Evolutionary conservation across 140 eudicot genomes (phyloP).

Genomic region (Senecio squalidus): DNA sequence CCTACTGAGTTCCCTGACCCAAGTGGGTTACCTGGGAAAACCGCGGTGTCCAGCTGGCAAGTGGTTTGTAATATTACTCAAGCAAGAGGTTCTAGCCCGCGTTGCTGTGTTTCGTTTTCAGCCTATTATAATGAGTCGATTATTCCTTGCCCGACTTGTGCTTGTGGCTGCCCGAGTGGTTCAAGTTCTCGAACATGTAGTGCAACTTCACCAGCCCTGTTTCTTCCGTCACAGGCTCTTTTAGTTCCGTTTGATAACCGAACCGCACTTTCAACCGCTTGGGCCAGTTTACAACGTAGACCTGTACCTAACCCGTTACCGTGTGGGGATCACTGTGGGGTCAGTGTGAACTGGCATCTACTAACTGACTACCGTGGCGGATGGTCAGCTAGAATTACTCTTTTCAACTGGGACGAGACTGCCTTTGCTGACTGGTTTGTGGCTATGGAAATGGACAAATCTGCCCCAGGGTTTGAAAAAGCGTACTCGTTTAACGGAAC

Average conservation of each 20-base stretch:
- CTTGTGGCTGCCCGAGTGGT: slow-evolving; percentile 78
- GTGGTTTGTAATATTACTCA: slow-evolving; percentile 91
- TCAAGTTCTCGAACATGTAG: slow-evolving; percentile 49
- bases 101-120: slow-evolving; percentile 92
- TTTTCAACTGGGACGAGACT: slow-evolving; percentile 87
- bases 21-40: slow-evolving; percentile 34
- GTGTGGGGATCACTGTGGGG: slow-evolving; percentile 91
- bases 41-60: slow-evolving; percentile 88
- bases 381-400: slow-evolving; percentile 88
- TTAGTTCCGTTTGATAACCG: slow-evolving; percentile 86
- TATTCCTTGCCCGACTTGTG: slow-evolving; percentile 86
- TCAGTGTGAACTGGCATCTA: slow-evolving; percentile 90
- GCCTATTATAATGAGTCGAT: slow-evolving; percentile 84
- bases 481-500: slow-evolving; percentile 82
- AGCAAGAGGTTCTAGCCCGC: slow-evolving; percentile 54
- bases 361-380: slow-evolving; percentile 74
- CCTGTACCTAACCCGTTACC: slow-evolving; percentile 68
- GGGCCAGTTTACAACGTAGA: slow-evolving; percentile 69
- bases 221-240: slow-evolving; percentile 82
- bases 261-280: slow-evolving; percentile 49
- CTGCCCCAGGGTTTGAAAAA: slow-evolving; percentile 63
- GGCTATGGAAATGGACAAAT: slow-evolving; percentile 62
- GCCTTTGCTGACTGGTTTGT: slow-evolving; percentile 83
- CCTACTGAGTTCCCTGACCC: slow-evolving; percentile 65
- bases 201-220: slow-evolving; percentile 53